phyloP scores from a whole-genome alignment of 768 basidiomycete species.

The Trametes gibbosa region DNA sequence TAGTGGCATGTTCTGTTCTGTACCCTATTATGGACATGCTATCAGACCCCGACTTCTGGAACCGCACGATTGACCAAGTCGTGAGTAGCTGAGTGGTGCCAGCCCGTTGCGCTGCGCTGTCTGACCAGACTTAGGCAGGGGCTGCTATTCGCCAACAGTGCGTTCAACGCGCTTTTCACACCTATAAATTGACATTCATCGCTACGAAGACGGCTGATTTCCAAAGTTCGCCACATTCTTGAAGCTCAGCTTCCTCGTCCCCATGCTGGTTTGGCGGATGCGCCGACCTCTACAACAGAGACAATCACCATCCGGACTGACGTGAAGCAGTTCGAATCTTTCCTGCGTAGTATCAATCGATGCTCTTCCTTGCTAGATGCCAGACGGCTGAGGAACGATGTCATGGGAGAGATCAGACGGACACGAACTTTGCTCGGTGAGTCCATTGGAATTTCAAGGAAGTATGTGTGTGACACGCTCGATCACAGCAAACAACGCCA shows the following conservation, averaged over 20 bases:
- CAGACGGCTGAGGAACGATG: conserved; percentile 85
- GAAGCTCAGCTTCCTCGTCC: conserved; percentile 73
- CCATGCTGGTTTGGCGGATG: conserved; percentile 40
- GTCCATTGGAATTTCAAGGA: conserved; percentile 9
- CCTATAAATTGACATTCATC: not conserved
- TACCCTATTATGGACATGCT: conserved; percentile 91
- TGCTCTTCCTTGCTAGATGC: conserved; percentile 87
- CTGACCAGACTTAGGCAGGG: conserved; percentile 45
- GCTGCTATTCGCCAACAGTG: conserved; percentile 70
- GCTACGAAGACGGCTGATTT: conserved; percentile 74
- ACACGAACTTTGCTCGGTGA: conserved; percentile 72
- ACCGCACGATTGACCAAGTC: conserved; percentile 86
- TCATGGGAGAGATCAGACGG: conserved; percentile 85
- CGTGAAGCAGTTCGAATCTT: conserved; percentile 83
- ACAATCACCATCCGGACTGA: conserved; percentile 82
- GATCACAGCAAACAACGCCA: conserved; percentile 71
- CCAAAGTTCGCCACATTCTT: conserved; percentile 80
- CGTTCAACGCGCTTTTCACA: conserved; percentile 39
- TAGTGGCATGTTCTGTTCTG: conserved; percentile 77
- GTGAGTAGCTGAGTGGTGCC: conserved; percentile 60
- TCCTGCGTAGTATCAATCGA: conserved; percentile 79
- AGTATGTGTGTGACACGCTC: not conserved
- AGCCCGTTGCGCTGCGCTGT: not conserved
- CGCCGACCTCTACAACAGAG: conserved; percentile 49
- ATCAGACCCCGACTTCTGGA: conserved; percentile 97